These are phyloP conservation scores for Cyclaneusma minus DNA, from an alignment of 2,329 filamentous ascomycete species.

Conservation along the genomic window DNA sequence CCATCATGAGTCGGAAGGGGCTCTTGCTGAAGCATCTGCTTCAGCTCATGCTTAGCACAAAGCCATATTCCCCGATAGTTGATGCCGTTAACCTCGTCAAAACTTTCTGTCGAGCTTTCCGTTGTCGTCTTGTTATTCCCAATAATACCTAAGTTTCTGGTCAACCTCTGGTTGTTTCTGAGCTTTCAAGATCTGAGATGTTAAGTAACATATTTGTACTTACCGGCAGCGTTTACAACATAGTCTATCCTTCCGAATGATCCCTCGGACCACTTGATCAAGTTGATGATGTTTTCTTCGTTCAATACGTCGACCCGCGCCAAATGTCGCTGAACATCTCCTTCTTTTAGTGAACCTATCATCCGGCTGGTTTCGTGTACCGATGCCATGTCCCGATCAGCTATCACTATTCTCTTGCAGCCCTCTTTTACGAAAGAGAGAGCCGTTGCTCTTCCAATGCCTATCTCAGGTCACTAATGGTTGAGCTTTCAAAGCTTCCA, in stretches of 20 bases:
- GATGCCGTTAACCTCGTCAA: constrained; percentile 25
- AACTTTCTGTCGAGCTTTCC: constrained; percentile 20
- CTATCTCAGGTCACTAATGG: constrained; percentile 9
- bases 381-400: constrained; percentile 22
- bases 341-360: constrained; percentile 9
- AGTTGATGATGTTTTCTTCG: constrained; percentile 18
- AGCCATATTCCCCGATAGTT: constrained; percentile 31
- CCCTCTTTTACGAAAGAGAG: constrained; percentile 28
- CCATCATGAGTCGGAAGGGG: constrained; percentile 26
- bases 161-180: too few relatives aligned
- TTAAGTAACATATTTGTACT: constrained; percentile 2
- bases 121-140: constrained; percentile 10
- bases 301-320: constrained; percentile 22
- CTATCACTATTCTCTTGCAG: constrained; percentile 25
- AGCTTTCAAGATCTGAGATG: too few relatives aligned
- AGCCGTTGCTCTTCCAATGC: constrained; percentile 26
- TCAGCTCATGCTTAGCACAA: constrained; percentile 25
- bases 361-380: constrained; percentile 18
- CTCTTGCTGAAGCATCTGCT: constrained; percentile 27
- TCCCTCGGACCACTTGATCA: constrained; percentile 18
- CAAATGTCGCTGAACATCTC: constrained; percentile 12
- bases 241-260: constrained; percentile 28
- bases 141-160: constrained; percentile 8
- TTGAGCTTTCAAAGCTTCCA: neutral
- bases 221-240: constrained; percentile 28